phyloP scores from a whole-genome alignment of 2,329 filamentous ascomycete genomes.

The Penicillium aurantiogriseum region DNA sequence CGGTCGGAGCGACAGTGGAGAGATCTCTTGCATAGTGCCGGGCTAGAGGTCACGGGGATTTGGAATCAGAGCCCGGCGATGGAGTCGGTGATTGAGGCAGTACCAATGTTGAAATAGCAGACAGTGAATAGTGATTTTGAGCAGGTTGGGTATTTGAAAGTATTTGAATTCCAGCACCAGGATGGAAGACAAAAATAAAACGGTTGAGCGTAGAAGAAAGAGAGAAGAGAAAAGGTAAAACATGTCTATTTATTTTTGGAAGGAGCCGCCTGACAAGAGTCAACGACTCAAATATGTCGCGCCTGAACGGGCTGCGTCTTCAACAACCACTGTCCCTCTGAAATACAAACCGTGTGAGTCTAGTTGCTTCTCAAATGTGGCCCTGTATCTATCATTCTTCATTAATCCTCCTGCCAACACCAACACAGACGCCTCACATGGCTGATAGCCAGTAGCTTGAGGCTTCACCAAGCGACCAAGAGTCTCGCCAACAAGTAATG shows the following conservation, averaged over 20 bases:
- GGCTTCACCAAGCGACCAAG: constrained; percentile 17
- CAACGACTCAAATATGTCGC: constrained; percentile 4
- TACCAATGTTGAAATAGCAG: constrained; percentile 10
- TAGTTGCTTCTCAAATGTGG: constrained; percentile 8
- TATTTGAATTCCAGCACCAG: background rate
- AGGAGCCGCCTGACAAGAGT: background rate
- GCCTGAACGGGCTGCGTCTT: constrained; percentile 13
- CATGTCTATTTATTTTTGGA: background rate
- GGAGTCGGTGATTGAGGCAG: constrained; percentile 33
- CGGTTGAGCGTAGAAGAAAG: background rate
- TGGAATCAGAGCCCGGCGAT: constrained; percentile 28
- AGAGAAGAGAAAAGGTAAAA: background rate
- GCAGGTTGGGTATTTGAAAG: background rate
- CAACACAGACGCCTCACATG: constrained; percentile 12
- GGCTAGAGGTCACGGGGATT: constrained; percentile 31
- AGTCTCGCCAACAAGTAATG: constrained; percentile 12
- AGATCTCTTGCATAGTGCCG: constrained; percentile 27
- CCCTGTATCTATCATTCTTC: constrained; percentile 18
- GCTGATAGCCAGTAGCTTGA: constrained; percentile 8
- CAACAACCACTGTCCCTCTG: constrained; percentile 8
- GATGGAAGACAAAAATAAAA: background rate
- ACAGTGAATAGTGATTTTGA: background rate
- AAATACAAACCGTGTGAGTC: constrained; percentile 8
- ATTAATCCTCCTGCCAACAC: constrained; percentile 24
- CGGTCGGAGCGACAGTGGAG: constrained; percentile 36